Evolutionary conservation across 179 eudicot genomes (phyloP), one percentile per base, ranked within the genome.

Genomic region (Carnegiea gigantea): DNA sequence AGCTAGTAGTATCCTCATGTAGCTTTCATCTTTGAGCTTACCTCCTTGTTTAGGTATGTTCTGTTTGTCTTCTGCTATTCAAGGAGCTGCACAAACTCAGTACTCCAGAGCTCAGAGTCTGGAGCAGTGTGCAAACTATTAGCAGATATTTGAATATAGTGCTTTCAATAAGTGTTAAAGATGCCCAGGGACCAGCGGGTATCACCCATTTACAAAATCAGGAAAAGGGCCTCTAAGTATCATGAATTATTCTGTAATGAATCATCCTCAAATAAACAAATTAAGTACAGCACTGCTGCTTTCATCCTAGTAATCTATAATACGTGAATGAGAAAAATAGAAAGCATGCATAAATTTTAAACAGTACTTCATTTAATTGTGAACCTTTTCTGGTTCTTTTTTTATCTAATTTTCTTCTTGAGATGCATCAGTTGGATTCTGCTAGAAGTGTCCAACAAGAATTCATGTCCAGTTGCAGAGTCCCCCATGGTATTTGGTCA

Each of bases 1-100:
- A 85, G 88, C 79, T 75, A 80, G 78, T 80, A 78, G 90, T 92
- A 93, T 93, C 94, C 92, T 89, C 9, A 38, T 1, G 44, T 70
- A 36, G 51, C 46, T 26, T 43, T 48, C 14, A 48, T 70, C 64
- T 78, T 68, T 24, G 54, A 76, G 59, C 30, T 48, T 80, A 14
- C 54, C 26, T 76, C 60, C 13, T 67, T 72, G 30, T 77, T 24
- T 59, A 72, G 48, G 28, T 6, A 43, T 62, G 49, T 49, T 20
- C 11, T 78, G 44, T 23, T 26, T 70, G 15, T 77, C 65, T 30
- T 81, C 68, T 81, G 49, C 44, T 59, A 78, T 36, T 71, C 73
- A 40, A 48, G 40, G 18, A 9, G 48, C 12, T 57, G 33, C 26
- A 59, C 77, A 10, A 17, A 40, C 21, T 17, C 51, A 46, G 11